Evolutionary conservation across 805 yeast genomes (phyloP), one percentile per base, ranked within the genome.

Genomic region (Kuraishia ogatae): DNA sequence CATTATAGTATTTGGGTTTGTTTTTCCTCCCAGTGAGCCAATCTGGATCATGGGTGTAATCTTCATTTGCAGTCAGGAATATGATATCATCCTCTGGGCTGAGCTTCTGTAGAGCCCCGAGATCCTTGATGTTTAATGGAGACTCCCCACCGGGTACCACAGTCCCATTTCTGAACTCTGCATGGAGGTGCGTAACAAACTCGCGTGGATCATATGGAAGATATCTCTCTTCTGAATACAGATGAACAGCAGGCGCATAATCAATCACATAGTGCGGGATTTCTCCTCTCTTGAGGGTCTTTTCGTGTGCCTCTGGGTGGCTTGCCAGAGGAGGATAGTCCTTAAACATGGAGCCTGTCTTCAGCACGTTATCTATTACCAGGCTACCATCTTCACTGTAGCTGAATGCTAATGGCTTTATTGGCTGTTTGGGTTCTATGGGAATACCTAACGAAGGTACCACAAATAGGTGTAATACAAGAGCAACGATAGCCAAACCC

Each of bases 221-320:
- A 65, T 92, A 93, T 54, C 75, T 70, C 63, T 93, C 99, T 65
- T 93, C 99, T 1, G 96, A 84, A 71, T 93, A 92, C 11, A 93
- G 73, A 64, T 89, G 89, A 2, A 93, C 92, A 54, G 84, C 71
- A 0, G 99, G 98, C 2, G 87, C 81, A 64, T 78, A 76, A 50
- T 85, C 84, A 1, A 81, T 59, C 1, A 84, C 85, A 66, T 81
- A 87, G 7, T 66, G 65, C 0, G 94, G 96, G 2, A 87, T 76
- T 53, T 80, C 82, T 0, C 89, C 88, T 49, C 71, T 68, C 19
- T 61, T 57, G 15, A 82, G 55, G 0, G 79, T 73, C 26, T 75
- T 64, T 54, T 82, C 68, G 11, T 53, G 50, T 1, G 48, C 22
- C 5, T 64, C 28, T 0, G 80, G 80, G n/a, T 65, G 53, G 1